Base-by-base conservation (phyloP, 2,329 filamentous ascomycete species). In the Didymella keratinophila region DNA sequence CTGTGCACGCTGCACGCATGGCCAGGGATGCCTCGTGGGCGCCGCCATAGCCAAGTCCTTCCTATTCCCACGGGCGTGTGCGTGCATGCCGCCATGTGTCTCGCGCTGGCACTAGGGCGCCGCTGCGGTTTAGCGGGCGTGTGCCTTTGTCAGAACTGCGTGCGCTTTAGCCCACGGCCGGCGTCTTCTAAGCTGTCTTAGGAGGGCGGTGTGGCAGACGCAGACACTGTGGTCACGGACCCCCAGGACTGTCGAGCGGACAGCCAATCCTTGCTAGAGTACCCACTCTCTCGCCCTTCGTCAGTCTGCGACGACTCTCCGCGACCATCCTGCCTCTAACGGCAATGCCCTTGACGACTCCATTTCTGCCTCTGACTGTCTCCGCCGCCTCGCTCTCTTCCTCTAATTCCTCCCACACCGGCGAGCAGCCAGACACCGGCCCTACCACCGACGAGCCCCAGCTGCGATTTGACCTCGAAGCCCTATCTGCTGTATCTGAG, bases 1-100 rank as follows among this genome's bases (percentile, higher is more conserved):
- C 51, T 58, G 54, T 46, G 58, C 54, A 37, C 44, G 48, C 23
- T 53, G 51, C 45, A 51, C 44, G 61, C 61, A 48, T 61, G 64
- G 64, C 62, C 71, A 73, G 71, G 71, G 71, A 72, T 72, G 67
- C 71, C 69, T 68, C 67, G 70, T 73, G 71, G 71, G 66, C 69
- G 70, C 65, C 67, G 67, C 59, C 63, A 62, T 63, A 52, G 66
- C 68, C 70, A 71, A 65, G 67, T 30, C 36, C 45, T 61, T 25
- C 41, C 68, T 72, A 71, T 71, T 71, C 64, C 71, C 70, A 69
- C 56, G 60, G 58, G 63, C 61, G 56, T 58, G 60, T 52, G 45
- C 58, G 61, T 66, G 64, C 67, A 66, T 62, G 66, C 66, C 63
- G 66, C 67, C 69, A 71, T 71, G 69, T 68, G 68, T 70, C 63